Base-by-base conservation (phyloP, 2,329 filamentous ascomycete species). In the Venturiaceae sp. region DNA sequence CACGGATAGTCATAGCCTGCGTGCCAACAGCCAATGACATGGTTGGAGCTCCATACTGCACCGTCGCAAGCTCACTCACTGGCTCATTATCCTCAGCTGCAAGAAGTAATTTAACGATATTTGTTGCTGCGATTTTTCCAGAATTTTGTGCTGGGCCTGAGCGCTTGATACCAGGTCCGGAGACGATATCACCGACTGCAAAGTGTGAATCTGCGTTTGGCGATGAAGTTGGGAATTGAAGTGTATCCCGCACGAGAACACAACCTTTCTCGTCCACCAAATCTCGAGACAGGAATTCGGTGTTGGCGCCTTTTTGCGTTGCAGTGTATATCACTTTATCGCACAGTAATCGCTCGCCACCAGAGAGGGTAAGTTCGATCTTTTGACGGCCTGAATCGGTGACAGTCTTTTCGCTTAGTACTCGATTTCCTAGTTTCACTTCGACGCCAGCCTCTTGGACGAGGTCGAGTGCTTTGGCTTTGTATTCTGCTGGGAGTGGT, bases 101-200 rank as follows among this genome's bases (percentile, higher is more conserved):
- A 2, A 47, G 39, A 26, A 58, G 39, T 2, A 36, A 26, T 32
- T 39, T 52, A 16, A 80, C 9, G 57, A 87, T 80, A 67, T 92
- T 92, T 57, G 79, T 71, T 6, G 83, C 87, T 3, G 81, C 81
- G 61, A 80, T 77, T 65, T 84, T 81, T 37, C 87, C 88, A 76
- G 85, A 84, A 66, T 87, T 82, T 80, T 92, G 88, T 34, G 88
- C 88, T 16, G 78, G 82, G 26, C 88, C 88, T 65, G 85, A 89
- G 47, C 88, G 85, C 75, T 90, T 92, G 74, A 92, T 90, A 46
- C 87, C 88, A 0, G 85, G 81, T 88, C 88, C 92, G 53, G 76
- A 74, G 33, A 80, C 81, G 16, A 88, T 74, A 67, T 92, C 88
- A 16, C 88, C 88, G 26, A 83, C 77, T 13, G 84, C 87, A 65